A percentile compares a stretch with the other conserved stretches of the same genome.
phyloP scores from a whole-genome alignment of 2,329 filamentous ascomycete genomes.

The Fusarium guadeloupense region DNA sequence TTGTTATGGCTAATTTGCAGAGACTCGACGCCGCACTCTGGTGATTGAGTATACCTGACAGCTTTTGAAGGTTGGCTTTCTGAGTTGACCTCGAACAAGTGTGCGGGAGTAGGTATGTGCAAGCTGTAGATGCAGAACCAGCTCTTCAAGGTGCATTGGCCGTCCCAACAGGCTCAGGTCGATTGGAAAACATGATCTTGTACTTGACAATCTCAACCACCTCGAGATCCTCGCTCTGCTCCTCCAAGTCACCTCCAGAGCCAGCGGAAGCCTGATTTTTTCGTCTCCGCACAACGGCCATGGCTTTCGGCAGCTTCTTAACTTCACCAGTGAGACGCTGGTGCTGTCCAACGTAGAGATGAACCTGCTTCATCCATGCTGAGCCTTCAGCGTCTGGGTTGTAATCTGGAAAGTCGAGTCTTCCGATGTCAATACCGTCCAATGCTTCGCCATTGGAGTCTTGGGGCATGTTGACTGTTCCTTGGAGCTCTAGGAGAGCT shows the following conservation, averaged over 20 bases:
- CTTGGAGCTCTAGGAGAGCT: conserved; percentile 91
- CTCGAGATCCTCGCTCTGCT: conserved; percentile 68
- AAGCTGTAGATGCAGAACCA: not conserved
- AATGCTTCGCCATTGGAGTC: conserved; percentile 46
- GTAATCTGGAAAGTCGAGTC: conserved; percentile 81
- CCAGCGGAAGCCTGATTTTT: conserved; percentile 54
- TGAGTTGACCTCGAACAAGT: not conserved
- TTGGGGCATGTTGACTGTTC: conserved; percentile 80
- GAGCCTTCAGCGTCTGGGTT: conserved; percentile 58
- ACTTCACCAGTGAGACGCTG: conserved; percentile 91
- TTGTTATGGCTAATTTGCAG: not conserved
- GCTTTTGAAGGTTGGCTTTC: not conserved
- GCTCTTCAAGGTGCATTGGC: conserved; percentile 43
- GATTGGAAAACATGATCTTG: conserved; percentile 83
- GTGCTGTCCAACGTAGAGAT: conserved; percentile 87
- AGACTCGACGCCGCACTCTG: not conserved
- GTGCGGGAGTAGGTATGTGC: not conserved
- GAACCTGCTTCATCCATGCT: conserved; percentile 89
- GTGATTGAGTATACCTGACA: not conserved
- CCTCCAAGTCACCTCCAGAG: conserved; percentile 51
- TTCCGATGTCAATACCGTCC: conserved; percentile 64
- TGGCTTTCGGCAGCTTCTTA: conserved; percentile 80
- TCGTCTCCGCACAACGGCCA: conserved; percentile 78
- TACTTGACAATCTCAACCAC: conserved; percentile 87
- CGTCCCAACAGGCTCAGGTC: conserved; percentile 84